Base-by-base conservation (phyloP, 1,139 yeast genomes). In the Lodderomyces jiufengensis region DNA sequence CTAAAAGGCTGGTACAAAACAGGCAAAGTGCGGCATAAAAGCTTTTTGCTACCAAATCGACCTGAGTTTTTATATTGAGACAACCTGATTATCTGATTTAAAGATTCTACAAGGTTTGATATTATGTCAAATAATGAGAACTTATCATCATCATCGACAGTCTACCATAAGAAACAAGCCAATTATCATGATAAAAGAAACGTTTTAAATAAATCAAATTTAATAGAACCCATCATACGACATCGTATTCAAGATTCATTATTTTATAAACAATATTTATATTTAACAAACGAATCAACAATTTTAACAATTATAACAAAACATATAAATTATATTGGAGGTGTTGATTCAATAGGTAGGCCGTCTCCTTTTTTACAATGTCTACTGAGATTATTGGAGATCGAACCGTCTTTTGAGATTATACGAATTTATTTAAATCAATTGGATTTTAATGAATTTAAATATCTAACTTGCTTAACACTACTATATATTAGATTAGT, bases 321-420 rank as follows among this genome's bases (percentile, higher is more conserved):
- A 54, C 77, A 56, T 53, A 73, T 65, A 31, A 55, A 48, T 43
- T 61, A 54, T 45, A 63, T 65, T 48, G 86, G 64, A 46, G 87
- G 70, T 35, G 70, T 65, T 44, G 72, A 63, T 52, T 68, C 64
- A 48, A 59, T 49, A 44, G 74, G 65, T 5, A 55, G 75, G 38
- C 86, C 87, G 0, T 63, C 80, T 13, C 78, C 78, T 16, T 84
- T 84, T 46, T 52, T 84, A n/a, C 75, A 85, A 46, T 67, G 86
- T 40, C 55, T 80, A 12, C 69, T 81, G 40, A 69, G 85, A 42
- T 53, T 84, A 36, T 59, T 83, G 9, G 87, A 84, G 54, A 56
- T 84, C 15, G 78, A 73, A 42, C 90, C 90, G 0, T 55, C 66
- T 4, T 51, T 47, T 9, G 83, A 75, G 7, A 73, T 84, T 8